A percentile compares a stretch with the other conserved stretches of the same genome.
These are phyloP conservation scores for Chlorella sorokiniana DNA, from an alignment of 139 green algal species.

Conservation along the genomic window DNA sequence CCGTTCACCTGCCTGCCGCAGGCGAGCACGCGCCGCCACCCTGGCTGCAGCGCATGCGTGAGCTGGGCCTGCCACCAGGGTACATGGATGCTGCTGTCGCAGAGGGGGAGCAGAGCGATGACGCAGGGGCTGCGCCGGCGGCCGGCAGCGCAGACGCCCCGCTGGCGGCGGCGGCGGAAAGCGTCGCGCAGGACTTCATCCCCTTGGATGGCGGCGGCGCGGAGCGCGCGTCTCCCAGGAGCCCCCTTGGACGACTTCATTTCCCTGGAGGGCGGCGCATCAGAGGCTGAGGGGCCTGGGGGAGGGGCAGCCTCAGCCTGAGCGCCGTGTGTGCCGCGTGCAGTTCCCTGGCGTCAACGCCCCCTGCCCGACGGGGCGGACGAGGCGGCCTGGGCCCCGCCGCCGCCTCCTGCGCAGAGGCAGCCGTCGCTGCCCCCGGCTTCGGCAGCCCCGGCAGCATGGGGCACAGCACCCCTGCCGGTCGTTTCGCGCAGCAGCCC, in stretches of 20 bases:
- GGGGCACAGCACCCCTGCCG: no score
- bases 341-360: slow-evolving; percentile 46
- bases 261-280: not conserved
- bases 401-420: not conserved
- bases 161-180: not conserved
- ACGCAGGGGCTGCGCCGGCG: not conserved
- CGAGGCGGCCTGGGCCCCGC: slow-evolving; percentile 5
- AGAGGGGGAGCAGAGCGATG: not conserved
- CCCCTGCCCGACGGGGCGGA: slow-evolving; percentile 31
- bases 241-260: not conserved
- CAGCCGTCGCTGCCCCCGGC: not conserved
- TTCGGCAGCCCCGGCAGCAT: not conserved
- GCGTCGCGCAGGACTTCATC: slow-evolving; percentile 20
- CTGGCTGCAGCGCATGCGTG: slow-evolving; percentile 52
- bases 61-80: slow-evolving; percentile 45
- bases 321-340: slow-evolving; percentile 17
- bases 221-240: no score
- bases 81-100: slow-evolving; percentile 19
- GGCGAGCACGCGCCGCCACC: slow-evolving; percentile 39
- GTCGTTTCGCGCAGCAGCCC: slow-evolving; percentile 4
- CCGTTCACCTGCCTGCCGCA: no score
- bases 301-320: not conserved
- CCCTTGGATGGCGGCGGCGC: not conserved
- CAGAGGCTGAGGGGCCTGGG: not conserved
- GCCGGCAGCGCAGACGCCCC: not conserved